A percentile compares a stretch with the other conserved stretches of the same genome.
Evolutionary conservation across 2,329 filamentous ascomycete species (phyloP).

Genomic region (Teratosphaeria viscida): DNA sequence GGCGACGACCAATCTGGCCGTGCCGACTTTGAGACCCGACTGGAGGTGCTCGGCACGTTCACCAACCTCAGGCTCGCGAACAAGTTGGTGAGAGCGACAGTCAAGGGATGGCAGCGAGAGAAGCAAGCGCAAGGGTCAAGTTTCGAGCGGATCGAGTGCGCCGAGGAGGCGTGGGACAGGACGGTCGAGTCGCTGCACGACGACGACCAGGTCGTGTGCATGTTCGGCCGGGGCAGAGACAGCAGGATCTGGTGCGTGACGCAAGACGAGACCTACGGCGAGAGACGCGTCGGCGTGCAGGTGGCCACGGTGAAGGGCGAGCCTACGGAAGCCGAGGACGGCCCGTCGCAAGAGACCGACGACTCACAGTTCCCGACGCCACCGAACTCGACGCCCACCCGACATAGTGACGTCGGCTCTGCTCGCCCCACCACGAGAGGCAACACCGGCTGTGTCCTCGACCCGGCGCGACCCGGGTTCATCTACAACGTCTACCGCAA

Average conservation of each 20-base stretch:
- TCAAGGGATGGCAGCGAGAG: background rate
- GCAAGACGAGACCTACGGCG: background rate
- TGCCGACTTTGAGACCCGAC: background rate
- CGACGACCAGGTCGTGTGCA: background rate
- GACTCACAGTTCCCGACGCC: background rate
- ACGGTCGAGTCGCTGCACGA: background rate
- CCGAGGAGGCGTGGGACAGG: background rate
- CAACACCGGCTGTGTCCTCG: background rate
- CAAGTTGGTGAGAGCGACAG: background rate
- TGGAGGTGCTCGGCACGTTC: background rate
- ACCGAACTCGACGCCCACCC: background rate
- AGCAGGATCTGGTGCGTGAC: background rate
- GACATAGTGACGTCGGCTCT: background rate
- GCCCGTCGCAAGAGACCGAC: background rate
- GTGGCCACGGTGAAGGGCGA: background rate
- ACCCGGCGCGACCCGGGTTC: background rate
- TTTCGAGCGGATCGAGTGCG: background rate
- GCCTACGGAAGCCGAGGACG: background rate
- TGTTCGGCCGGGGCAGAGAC: background rate
- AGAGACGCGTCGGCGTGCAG: background rate
- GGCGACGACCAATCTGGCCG: background rate
- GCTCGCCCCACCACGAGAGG: background rate
- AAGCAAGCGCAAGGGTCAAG: background rate
- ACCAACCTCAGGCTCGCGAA: background rate
- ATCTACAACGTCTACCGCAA: background rate